phyloP scores from a whole-genome alignment of 176 grass and related monocot species.

The Avena sativa region DNA sequence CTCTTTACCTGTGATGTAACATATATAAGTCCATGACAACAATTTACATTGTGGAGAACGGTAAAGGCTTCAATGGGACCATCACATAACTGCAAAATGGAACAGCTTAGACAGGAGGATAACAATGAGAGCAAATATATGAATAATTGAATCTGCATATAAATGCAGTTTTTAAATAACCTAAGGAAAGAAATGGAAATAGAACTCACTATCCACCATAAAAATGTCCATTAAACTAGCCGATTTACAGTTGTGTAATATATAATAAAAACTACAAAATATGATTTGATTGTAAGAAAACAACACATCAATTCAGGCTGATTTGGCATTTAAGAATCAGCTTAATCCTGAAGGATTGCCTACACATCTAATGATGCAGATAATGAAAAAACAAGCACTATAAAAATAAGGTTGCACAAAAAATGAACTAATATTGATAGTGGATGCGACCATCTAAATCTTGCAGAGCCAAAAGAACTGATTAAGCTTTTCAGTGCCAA shows the following conservation, averaged over 20 bases:
- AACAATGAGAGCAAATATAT: conserved; percentile 18
- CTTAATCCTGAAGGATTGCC: conserved; percentile 13
- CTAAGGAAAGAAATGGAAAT: too few relatives aligned
- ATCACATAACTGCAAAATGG: conserved; percentile 79
- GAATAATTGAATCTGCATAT: conserved; percentile 16
- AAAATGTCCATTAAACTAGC: too few relatives aligned
- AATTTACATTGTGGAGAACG: conserved; percentile 95
- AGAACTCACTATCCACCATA: too few relatives aligned
- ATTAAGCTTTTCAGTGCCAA: neutral
- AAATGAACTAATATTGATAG: neutral
- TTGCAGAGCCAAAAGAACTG: neutral
- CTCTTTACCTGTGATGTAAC: conserved; percentile 83
- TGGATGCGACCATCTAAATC: neutral
- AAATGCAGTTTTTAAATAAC: conserved; percentile 10
- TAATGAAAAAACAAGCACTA: neutral
- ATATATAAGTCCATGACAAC: conserved; percentile 89
- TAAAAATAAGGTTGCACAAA: neutral
- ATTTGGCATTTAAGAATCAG: conserved; percentile 9
- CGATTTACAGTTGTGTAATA: too few relatives aligned
- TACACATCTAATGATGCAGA: conserved; percentile 6
- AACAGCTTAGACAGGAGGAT: conserved; percentile 33
- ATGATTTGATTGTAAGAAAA: conserved; percentile 5
- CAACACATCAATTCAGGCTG: neutral
- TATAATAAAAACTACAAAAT: neutral
- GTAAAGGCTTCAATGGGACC: conserved; percentile 91